phyloP scores from a whole-genome alignment of 2,329 filamentous ascomycete genomes.

The Ophiocordyceps polyrhachis-furcata region DNA sequence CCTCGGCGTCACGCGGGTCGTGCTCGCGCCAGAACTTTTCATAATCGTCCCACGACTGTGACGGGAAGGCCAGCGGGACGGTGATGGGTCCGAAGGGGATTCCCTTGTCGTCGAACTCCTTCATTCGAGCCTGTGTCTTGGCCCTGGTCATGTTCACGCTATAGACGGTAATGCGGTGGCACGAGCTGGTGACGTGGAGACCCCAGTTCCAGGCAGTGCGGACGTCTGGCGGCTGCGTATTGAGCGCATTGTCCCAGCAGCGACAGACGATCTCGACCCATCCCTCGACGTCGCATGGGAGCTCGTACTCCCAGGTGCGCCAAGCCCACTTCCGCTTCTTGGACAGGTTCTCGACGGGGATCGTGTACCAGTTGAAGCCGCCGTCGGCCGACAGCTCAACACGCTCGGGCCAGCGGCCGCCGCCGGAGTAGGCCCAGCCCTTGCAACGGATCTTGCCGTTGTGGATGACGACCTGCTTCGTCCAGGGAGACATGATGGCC shows the following conservation, averaged over 20 bases:
- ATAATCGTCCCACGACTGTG: conserved; percentile 30
- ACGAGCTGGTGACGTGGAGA: conserved; percentile 43
- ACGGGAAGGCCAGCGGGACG: conserved; percentile 27
- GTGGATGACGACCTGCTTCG: conserved; percentile 42
- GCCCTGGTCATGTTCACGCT: conserved; percentile 37
- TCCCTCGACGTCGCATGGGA: conserved; percentile 43
- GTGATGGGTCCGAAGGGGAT: conserved; percentile 34
- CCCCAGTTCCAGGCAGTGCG: conserved; percentile 45
- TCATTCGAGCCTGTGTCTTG: conserved; percentile 28
- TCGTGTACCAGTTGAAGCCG: conserved; percentile 44
- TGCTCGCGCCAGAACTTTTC: conserved; percentile 11
- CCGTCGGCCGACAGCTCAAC: conserved; percentile 47
- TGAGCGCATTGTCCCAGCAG: conserved; percentile 43
- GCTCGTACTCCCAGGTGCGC: conserved; percentile 42
- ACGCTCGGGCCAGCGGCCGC: conserved; percentile 39
- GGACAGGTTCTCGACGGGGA: conserved; percentile 39
- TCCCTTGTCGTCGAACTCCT: conserved; percentile 28
- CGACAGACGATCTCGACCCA: conserved; percentile 40
- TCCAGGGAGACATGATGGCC: conserved; percentile 45
- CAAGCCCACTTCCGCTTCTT: conserved; percentile 45
- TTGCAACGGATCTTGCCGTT: conserved; percentile 36
- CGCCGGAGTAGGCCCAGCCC: conserved; percentile 40
- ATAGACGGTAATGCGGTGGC: conserved; percentile 41
- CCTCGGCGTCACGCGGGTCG: conserved; percentile 11
- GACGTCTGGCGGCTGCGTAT: conserved; percentile 38